Conservation (phyloP, 768 basidiomycete genomes). For the Termitomyces sp. region DNA sequence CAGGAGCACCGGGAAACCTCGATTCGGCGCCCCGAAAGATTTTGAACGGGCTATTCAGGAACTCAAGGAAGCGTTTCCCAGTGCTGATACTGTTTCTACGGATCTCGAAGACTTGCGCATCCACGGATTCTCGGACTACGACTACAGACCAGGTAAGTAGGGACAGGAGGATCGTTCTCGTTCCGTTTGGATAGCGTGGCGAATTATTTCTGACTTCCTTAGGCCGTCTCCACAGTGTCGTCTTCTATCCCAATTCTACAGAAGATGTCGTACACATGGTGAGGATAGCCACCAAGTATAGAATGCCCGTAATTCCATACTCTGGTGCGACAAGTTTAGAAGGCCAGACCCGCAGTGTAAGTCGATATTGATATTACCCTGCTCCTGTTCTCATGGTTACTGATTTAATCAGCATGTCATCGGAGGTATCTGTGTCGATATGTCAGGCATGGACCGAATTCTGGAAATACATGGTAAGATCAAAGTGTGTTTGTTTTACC, state of each 20-base stretch:
- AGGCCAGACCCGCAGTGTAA: conserved; percentile 64
- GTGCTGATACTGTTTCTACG: conserved; percentile 36
- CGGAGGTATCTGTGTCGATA: conserved; percentile 76
- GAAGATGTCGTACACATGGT: conserved; percentile 82
- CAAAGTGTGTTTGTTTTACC: not conserved
- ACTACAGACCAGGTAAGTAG: conserved; percentile 43
- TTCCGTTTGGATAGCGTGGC: not conserved
- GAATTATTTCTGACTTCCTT: not conserved
- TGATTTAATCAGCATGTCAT: conserved; percentile 23
- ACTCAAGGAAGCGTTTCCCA: conserved; percentile 33
- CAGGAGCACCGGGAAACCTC: conserved; percentile 9
- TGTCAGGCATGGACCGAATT: conserved; percentile 76
- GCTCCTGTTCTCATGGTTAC: not conserved
- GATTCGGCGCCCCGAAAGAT: conserved; percentile 48
- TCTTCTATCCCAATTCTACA: conserved; percentile 62
- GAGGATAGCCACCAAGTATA: conserved; percentile 65
- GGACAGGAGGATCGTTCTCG: conserved; percentile 23
- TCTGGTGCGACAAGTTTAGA: conserved; percentile 81
- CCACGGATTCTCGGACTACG: conserved; percentile 52
- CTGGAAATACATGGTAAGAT: conserved; percentile 62
- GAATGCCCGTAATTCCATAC: conserved; percentile 74
- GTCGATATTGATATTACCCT: conserved; percentile 14
- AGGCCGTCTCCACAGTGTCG: conserved; percentile 41
- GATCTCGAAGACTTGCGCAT: conserved; percentile 42
- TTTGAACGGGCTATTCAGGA: conserved; percentile 48